These are phyloP conservation scores for Wickerhamomyces kurtzmanii DNA, from an alignment of 805 yeast genomes.

Conservation along the genomic window DNA sequence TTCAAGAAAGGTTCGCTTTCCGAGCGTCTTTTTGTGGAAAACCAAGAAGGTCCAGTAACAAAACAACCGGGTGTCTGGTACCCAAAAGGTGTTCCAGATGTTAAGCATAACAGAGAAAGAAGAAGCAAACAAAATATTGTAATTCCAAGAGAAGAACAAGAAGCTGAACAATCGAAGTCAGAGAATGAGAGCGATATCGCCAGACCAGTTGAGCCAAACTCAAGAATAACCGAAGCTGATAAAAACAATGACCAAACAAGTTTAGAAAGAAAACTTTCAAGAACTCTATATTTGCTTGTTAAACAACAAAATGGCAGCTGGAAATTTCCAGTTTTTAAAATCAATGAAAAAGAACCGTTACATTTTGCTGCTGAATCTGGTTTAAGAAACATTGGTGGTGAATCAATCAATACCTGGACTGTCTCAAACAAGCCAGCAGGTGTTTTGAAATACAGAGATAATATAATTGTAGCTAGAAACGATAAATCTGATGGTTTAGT, in stretches of 20 bases:
- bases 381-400: conserved; percentile 63
- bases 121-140: conserved; percentile 66
- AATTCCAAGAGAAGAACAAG: conserved; percentile 57
- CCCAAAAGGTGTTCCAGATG: conserved; percentile 77
- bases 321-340: conserved; percentile 71
- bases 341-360: conserved; percentile 40
- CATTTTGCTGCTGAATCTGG: conserved; percentile 72
- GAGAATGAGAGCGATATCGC: conserved; percentile 46
- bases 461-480: too few species aligned
- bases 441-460: conserved; percentile 37
- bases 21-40: conserved; percentile 67
- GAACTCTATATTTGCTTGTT: conserved; percentile 71
- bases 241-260: conserved; percentile 46
- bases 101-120: conserved; percentile 84
- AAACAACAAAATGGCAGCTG: conserved; percentile 40
- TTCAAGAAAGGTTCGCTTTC: conserved; percentile 85
- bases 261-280: conserved; percentile 69
- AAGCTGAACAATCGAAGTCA: conserved; percentile 17
- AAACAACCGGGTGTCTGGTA: conserved; percentile 70
- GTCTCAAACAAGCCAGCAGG: conserved; percentile 89
- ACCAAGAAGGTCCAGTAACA: conserved; percentile 67
- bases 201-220: conserved; percentile 57
- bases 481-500: conserved; percentile 13
- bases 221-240: conserved; percentile 78
- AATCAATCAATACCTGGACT: conserved; percentile 71